Base-by-base conservation (phyloP, 2,329 filamentous ascomycete genomes). In the Scolecobasidium constrictum region DNA sequence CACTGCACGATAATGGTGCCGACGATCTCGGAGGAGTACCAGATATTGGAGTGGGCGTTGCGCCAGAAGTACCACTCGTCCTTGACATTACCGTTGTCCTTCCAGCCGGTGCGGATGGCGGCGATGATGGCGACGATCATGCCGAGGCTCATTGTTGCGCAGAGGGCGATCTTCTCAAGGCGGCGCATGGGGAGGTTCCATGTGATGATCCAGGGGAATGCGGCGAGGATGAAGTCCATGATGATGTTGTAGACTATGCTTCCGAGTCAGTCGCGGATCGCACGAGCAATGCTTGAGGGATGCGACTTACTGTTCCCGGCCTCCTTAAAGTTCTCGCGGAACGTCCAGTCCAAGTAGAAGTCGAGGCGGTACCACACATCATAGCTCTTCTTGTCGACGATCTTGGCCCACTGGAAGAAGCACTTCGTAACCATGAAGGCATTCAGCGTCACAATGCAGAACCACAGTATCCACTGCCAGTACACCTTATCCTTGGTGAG, bases 1-100 rank as follows among this genome's bases (percentile, higher is more conserved):
- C 68, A 73, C 49, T 73, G 70, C 3, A 73, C 71, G 35, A 74
- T 72, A 48, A 74, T 71, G 19, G 71, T 73, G 42, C 70, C 69
- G 6, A 67, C 62, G 42, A 73, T 59, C 53, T 74, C 71, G 13
- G 69, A 69, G 0, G 67, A 71, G 53, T 71, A 66, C 66, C 66
- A 68, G 43, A 69, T 57, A 48, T 68, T 67, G 0, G 63, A 66
- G 47, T 66, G 54, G 9, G 60, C 67, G 46, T 68, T 65, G 38
- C 66, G 64, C 62, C 64, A 73, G 45, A 71, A 71, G 48, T 71
- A 72, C 48, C 57, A 64, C 21, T 59, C 53, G 36, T 72, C 67
- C 13, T 64, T 60, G 4, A 53, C 51, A 50, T 73, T 69, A 31
- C 67, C 64, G 17, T 63, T 55, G 13, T 67, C 65, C 47, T 71